These are phyloP conservation scores for Metschnikowia gelsemii DNA, from an alignment of 805 yeast species.

Conservation along the genomic window DNA sequence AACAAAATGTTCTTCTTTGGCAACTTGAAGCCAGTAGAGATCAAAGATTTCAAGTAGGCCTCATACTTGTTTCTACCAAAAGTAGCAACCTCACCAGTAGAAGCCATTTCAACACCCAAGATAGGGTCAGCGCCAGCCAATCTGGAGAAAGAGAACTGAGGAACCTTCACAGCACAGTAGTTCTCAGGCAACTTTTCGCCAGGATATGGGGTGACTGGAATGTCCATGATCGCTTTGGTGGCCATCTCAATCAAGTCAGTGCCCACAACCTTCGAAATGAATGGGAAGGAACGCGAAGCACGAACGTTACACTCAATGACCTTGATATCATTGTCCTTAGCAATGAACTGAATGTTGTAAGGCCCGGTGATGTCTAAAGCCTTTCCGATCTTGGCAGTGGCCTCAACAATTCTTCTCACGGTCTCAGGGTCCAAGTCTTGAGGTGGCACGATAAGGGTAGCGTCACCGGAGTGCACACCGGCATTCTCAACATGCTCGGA, in stretches of 20 bases:
- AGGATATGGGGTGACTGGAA: constrained; percentile 88
- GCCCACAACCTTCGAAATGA: constrained; percentile 95
- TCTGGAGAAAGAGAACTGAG: constrained; percentile 96
- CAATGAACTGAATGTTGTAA: constrained; percentile 94
- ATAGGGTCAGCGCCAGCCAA: constrained; percentile 98
- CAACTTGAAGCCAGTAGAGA: constrained; percentile 91
- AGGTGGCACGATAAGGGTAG: constrained; percentile 95
- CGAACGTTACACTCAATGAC: constrained; percentile 98
- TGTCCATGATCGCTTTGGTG: constrained; percentile 88
- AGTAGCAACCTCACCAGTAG: constrained; percentile 98
- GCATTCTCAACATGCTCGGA: constrained; percentile 99
- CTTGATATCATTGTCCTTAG: constrained; percentile 92
- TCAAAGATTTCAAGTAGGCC: constrained; percentile 91
- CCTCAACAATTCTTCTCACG: constrained; percentile 85
- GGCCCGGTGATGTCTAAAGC: constrained; percentile 98
- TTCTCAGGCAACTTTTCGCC: constrained; percentile 84
- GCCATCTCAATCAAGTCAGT: constrained; percentile 97
- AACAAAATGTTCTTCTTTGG: constrained; percentile 93
- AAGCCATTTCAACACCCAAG: constrained; percentile 98
- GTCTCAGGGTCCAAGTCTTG: constrained; percentile 93
- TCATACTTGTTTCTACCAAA: constrained; percentile 96
- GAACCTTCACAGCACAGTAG: constrained; percentile 94
- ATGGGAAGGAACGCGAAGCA: constrained; percentile 99
- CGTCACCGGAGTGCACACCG: constrained; percentile 99
- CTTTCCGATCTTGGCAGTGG: constrained; percentile 93